phyloP scores from a whole-genome alignment of 208 protist genomes.

The Acanthamoeba royreba region DNA sequence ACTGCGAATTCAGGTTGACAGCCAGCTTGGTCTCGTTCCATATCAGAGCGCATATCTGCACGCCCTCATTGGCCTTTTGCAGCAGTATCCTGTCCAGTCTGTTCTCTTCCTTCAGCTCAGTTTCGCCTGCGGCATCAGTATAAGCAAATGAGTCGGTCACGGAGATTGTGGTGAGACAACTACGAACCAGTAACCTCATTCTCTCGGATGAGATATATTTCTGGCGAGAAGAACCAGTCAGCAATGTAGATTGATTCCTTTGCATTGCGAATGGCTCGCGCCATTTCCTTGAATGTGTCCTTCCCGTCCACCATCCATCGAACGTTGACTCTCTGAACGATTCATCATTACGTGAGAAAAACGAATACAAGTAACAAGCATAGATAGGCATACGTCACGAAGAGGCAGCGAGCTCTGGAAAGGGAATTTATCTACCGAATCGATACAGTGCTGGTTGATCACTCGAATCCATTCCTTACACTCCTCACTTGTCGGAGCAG shows the following conservation, averaged over 20 bases:
- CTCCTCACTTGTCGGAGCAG: neutral
- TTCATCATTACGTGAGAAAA: neutral
- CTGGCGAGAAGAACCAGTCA: constrained; percentile 18
- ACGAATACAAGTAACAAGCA: neutral
- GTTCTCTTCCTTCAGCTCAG: neutral
- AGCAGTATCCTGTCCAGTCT: neutral
- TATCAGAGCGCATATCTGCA: neutral
- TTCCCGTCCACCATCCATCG: constrained; percentile 1
- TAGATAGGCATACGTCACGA: neutral
- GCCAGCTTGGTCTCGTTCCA: constrained; percentile 74
- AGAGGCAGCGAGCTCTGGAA: neutral
- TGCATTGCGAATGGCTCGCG: neutral
- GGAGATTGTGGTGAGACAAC: neutral
- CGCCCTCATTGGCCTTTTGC: neutral
- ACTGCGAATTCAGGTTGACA: constrained; percentile 29
- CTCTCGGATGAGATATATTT: neutral
- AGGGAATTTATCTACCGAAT: neutral
- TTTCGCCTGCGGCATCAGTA: neutral
- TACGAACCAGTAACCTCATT: neutral
- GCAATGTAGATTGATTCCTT: constrained; percentile 10
- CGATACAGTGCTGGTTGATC: neutral
- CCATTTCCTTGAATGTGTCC: neutral
- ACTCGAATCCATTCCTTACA: neutral
- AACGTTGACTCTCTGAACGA: neutral
- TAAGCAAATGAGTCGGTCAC: neutral